Evolutionary conservation across 352 stramenopile species (phyloP), one percentile per base, ranked within the genome.

Genomic region (Phytopythium ostracodes): DNA sequence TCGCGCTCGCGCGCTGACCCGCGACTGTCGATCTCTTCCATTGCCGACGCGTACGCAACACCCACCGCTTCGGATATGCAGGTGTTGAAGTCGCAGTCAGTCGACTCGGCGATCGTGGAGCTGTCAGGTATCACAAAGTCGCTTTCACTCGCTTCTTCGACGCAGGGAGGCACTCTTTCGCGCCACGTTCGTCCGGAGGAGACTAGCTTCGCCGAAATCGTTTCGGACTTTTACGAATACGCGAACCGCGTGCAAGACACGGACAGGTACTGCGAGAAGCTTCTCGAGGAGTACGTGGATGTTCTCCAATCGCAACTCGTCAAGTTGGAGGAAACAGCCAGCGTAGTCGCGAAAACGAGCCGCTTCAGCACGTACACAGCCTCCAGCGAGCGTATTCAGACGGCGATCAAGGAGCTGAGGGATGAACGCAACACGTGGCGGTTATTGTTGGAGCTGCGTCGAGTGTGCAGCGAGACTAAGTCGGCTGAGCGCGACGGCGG

Each of bases 351-450:
- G 14, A 76, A 72, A 27, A 20, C 54, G 4, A 62, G 73, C 35
- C 61, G 56, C 22, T 46, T 65, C 33, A 70, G 24, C 24, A 44
- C 31, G 24, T 55, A 60, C 27, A 56, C 64, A n/a, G 24, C 60
- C 47, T 64, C 75, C 14, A 65, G 60, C 31, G 61, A 81, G 50
- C 72, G 81, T 12, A 62, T 91, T 2, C 72, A 77, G 25, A 67
- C 68, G 6, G 66, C 84, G 12, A 77, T 91, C 46, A 77, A 77
- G 44, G 81, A 95, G 31, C 68, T 95, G 4, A 66, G 76, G 0
- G 79, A 95, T 56, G 87, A 95, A 40, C 77, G 87, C 38, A 95
- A 95, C 40, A 92, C 87, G n/a, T 95, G 87, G 87, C 71, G 80
- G 14, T 56, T 95, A 36, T 54, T 93, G 31, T 88, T 85, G 57